Conservation (phyloP, 2,329 filamentous ascomycete species). For the Trichocomaceae sp. region DNA sequence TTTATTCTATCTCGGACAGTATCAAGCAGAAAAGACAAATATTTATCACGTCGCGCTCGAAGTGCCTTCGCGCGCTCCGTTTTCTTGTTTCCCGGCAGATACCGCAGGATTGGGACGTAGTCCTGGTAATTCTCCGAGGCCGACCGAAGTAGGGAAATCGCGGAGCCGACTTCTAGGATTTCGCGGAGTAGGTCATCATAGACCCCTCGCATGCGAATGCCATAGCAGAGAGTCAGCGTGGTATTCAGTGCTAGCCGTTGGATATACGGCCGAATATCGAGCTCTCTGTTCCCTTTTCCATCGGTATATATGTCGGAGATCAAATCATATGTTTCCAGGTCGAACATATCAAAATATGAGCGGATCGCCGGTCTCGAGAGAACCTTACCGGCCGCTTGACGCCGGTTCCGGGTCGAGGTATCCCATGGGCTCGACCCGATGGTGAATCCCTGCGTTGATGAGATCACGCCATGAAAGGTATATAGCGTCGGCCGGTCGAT, state of each 20-base stretch:
- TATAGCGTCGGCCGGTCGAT: slow-evolving; percentile 68
- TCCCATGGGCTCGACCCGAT: slow-evolving; percentile 75
- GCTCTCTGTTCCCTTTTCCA: slow-evolving; percentile 55
- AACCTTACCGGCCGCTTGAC: slow-evolving; percentile 59
- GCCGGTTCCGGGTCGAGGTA: slow-evolving; percentile 58
- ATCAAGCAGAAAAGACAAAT: slow-evolving; percentile 49
- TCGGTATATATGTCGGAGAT: slow-evolving; percentile 58
- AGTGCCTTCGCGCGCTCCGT: slow-evolving; percentile 56
- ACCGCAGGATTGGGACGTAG: slow-evolving; percentile 64
- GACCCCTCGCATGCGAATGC: slow-evolving; percentile 62
- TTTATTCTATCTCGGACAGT: slow-evolving; percentile 52
- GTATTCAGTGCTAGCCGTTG: slow-evolving; percentile 67
- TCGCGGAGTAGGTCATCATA: slow-evolving; percentile 62
- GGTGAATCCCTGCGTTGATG: slow-evolving; percentile 65
- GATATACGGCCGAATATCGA: slow-evolving; percentile 62
- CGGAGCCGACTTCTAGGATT: slow-evolving; percentile 67
- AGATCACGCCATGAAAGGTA: slow-evolving; percentile 69
- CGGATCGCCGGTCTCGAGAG: slow-evolving; percentile 64
- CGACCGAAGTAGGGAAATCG: slow-evolving; percentile 65
- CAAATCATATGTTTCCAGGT: slow-evolving; percentile 58
- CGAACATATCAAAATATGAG: slow-evolving; percentile 68
- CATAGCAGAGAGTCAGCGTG: slow-evolving; percentile 67
- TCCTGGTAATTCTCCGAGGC: slow-evolving; percentile 76
- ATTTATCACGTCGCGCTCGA: slow-evolving; percentile 58
- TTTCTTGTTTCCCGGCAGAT: slow-evolving; percentile 48